phyloP scores from a whole-genome alignment of 2,329 filamentous ascomycete genomes.

The Lasiodiplodia theobromae region DNA sequence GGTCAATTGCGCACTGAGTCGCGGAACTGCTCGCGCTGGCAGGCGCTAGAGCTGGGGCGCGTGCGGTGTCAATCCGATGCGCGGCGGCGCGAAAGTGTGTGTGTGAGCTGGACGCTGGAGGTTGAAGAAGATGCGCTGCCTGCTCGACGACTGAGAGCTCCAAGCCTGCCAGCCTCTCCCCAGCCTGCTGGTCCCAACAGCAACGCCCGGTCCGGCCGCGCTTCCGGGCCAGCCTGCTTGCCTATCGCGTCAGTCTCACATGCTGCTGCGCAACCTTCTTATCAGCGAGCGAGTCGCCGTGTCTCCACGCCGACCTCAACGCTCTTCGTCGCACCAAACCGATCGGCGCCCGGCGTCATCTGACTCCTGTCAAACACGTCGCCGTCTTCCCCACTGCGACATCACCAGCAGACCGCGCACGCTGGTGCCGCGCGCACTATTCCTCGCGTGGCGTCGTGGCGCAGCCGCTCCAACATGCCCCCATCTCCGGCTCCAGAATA shows the following conservation, averaged over 20 bases:
- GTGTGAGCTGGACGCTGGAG: background rate
- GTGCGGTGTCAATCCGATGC: conserved; percentile 15
- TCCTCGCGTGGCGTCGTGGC: conserved; percentile 11
- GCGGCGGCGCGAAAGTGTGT: conserved; percentile 1
- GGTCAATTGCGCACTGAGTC: conserved; percentile 25
- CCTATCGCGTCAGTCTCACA: conserved; percentile 17
- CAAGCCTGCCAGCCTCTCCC: conserved; percentile 17
- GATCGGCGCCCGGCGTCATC: conserved; percentile 2
- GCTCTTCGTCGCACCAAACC: background rate
- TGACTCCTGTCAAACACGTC: conserved; percentile 21
- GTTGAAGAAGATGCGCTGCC: background rate
- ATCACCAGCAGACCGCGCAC: background rate
- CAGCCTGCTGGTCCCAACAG: conserved; percentile 17
- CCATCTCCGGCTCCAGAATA: conserved; percentile 8
- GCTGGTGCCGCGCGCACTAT: background rate
- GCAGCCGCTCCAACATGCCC: conserved; percentile 8
- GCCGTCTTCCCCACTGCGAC: conserved; percentile 14
- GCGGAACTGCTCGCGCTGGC: conserved; percentile 3
- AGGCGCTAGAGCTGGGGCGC: conserved; percentile 17
- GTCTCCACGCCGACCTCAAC: conserved; percentile 9
- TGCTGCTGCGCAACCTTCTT: conserved; percentile 21
- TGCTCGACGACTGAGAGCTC: background rate
- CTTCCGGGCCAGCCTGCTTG: background rate
- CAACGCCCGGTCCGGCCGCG: background rate
- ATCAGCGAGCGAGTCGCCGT: conserved; percentile 15